Base-by-base conservation (phyloP, 768 basidiomycete species). In the Cubamyces lactineus region DNA sequence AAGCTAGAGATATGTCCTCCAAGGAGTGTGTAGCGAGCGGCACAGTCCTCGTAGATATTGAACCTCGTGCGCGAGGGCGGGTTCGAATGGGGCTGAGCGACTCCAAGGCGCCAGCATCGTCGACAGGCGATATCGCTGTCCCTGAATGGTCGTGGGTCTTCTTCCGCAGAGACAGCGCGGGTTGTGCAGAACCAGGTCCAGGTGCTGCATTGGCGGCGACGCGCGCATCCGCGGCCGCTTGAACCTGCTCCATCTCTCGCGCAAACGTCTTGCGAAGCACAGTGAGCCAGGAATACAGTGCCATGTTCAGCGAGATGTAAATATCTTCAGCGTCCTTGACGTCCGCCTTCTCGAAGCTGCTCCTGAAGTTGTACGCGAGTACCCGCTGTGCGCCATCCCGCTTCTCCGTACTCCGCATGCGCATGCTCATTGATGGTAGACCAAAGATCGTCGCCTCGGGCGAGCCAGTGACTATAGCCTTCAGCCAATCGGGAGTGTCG, bases 261-360 rank as follows among this genome's bases (percentile, higher is more conserved):
- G 86, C 79, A 66, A 92, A 75, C 62, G 85, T 90, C 73, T 91
- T 92, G 59, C 89, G 84, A 42, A 92, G 79, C 23, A 88, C 73
- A 1, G 89, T 91, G 47, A 94, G 82, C 90, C 91, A 92, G 9
- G 89, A 84, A 69, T 93, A 93, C 1, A 93, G 77, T 0, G 87
- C 82, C 69, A 92, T 85, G 76, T 94, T 94, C 65, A 94, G 79
- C 3, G 91, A 88, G 73, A 94, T 91, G 73, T 88, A 93, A 57
- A 94, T 92, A 66, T 91, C 89, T 66, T 92, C 87, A 30, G 81
- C 78, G 52, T 84, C 82, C 66, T 79, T 69, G 17, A 53, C 46
- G 76, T 73, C 76, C 60, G 79, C 77, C 38, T 78, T 77, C 43
- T 83, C 74, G 71, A 92, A 92, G 58, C 81, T 76, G 69, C 88